Base-by-base conservation (phyloP, 2,329 filamentous ascomycete genomes). In the Hysterium pulicare region DNA sequence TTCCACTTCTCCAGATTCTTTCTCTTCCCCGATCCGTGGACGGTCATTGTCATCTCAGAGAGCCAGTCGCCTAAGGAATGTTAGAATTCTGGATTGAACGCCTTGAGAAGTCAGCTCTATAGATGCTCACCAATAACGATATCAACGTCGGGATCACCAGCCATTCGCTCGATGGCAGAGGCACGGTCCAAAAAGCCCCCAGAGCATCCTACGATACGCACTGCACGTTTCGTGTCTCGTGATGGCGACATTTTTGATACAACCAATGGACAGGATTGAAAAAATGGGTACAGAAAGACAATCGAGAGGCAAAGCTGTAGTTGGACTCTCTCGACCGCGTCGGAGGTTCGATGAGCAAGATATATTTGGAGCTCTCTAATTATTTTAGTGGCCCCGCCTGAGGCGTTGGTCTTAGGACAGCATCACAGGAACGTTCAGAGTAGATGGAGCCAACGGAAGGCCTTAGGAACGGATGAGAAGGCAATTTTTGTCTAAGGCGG, bases 161-260 rank as follows among this genome's bases (percentile, higher is more conserved):
- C 54, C 56, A 60, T 57, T 8, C 55, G 47, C 8, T 42, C 50
- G 44, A 70, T 65, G 20, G 66, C 66, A 48, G 58, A 51, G 5
- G 64, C 59, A 5, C 67, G 59, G 41, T 71, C 68, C 17, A 64
- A 66, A 26, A 65, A 68, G 10, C 67, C 64, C 42, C 68, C 67
- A 3, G 67, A 69, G 42, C 59, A 61, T 31, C 62, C 63, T 26
- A 57, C 57, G 36, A 62, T 61, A 38, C 59, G 57, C 31, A 62
- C 51, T 20, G 57, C 52, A 24, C 57, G 56, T 35, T 61, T 61
- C 19, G 41, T 43, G 19, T 41, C 36, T 30, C 39, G 38, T n/a
- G 44, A 49, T 7, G 45, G 45, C 28, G 48, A 48, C 47, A 49
- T 49, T 22, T n/a, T 38, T n/a, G n/a, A n/a, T n/a, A n/a, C n/a